Evolutionary conservation across 371 early-diverging fungal species (phyloP).

Genomic region (Capillidium heterosporum): DNA sequence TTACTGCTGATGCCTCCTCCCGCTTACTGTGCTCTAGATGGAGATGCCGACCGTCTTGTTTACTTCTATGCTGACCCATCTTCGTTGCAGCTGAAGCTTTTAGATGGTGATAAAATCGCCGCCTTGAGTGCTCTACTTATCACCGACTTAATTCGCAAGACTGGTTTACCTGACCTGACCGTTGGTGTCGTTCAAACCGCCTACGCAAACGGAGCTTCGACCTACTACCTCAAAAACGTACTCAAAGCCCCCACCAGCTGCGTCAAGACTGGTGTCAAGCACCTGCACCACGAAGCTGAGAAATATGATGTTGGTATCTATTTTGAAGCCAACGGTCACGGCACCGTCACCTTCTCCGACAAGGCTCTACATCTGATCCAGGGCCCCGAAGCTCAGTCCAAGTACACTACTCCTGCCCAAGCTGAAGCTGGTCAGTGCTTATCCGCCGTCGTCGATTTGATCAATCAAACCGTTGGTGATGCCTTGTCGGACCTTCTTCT

Average conservation of each 20-base stretch:
- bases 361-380: constrained; percentile 42
- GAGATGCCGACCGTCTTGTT: constrained; percentile 98
- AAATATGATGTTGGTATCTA: constrained; percentile 97
- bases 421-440: constrained; percentile 57
- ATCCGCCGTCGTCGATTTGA: constrained; percentile 67
- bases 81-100: constrained; percentile 58
- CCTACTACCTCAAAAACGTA: constrained; percentile 67
- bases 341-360: constrained; percentile 91
- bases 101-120: constrained; percentile 97
- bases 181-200: constrained; percentile 98
- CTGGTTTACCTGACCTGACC: constrained; percentile 48
- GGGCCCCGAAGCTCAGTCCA: constrained; percentile 19
- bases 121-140: constrained; percentile 84
- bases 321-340: constrained; percentile 99
- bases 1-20: constrained; percentile 33
- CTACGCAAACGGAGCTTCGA: constrained; percentile 96
- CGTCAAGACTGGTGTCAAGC: constrained; percentile 97
- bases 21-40: constrained; percentile 89
- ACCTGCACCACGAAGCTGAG: constrained; percentile 95
- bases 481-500: constrained; percentile 94
- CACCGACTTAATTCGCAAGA: constrained; percentile 61
- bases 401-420: constrained; percentile 37
- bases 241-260: constrained; percentile 85
- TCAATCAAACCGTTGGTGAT: constrained; percentile 98
- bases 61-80: constrained; percentile 73